phyloP scores from a whole-genome alignment of 2,329 filamentous ascomycete genomes.

The Ceratocystiopsis minuta region DNA sequence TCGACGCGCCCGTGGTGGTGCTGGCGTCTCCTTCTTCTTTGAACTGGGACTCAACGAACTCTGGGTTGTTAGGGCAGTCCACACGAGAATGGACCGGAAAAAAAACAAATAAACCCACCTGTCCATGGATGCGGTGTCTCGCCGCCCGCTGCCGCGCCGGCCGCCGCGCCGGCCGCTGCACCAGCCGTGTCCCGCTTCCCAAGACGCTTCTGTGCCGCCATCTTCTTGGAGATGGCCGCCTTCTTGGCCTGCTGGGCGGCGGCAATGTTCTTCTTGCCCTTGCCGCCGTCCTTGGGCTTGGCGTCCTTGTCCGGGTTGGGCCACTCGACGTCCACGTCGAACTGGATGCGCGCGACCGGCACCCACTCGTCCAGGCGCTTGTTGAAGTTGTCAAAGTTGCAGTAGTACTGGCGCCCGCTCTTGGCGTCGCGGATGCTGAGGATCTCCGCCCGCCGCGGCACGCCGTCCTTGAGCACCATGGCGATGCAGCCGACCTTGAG shows the following conservation, averaged over 20 bases:
- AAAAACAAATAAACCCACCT: constrained; percentile 11
- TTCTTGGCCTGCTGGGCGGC: constrained; percentile 32
- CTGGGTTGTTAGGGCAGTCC: constrained; percentile 10
- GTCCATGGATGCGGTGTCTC: constrained; percentile 34
- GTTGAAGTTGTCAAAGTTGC: constrained; percentile 97
- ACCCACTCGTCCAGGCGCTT: constrained; percentile 81
- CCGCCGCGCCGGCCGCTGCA: constrained; percentile 26
- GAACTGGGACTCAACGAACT: constrained; percentile 32
- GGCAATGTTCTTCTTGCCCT: constrained; percentile 41
- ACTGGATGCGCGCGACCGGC: constrained; percentile 61
- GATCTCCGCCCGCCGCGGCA: constrained; percentile 83
- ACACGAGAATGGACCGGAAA: too few relatives aligned
- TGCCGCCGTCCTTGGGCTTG: constrained; percentile 48
- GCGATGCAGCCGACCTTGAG: constrained; percentile 48
- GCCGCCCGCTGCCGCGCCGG: constrained; percentile 20
- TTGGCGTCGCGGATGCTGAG: constrained; percentile 85
- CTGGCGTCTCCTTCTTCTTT: constrained; percentile 23
- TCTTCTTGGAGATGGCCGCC: constrained; percentile 34
- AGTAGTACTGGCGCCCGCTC: constrained; percentile 78
- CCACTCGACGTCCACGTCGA: constrained; percentile 88
- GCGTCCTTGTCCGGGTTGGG: constrained; percentile 67
- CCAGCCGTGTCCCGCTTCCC: constrained; percentile 27
- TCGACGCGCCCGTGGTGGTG: constrained; percentile 2
- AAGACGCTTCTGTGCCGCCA: constrained; percentile 27
- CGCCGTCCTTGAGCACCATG: constrained; percentile 53